These are phyloP conservation scores for Linum lewisii DNA, from an alignment of 345 rosid species.

Conservation along the genomic window DNA sequence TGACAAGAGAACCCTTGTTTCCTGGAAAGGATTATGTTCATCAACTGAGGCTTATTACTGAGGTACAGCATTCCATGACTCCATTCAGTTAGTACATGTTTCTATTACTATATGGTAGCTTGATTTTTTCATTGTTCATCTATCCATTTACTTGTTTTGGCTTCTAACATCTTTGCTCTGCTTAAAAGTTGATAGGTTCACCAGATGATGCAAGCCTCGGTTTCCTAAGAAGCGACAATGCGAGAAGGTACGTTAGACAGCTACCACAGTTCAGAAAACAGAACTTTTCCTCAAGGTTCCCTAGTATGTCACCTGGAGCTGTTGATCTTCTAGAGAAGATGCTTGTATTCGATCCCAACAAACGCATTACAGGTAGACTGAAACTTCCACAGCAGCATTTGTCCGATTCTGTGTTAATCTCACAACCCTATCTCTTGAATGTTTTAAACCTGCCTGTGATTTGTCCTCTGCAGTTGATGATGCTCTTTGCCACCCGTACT, in stretches of 20 bases:
- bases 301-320: background rate
- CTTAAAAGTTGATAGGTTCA: slow-evolving; percentile 6
- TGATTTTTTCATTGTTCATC: background rate
- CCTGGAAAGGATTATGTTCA: slow-evolving; percentile 10
- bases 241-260: slow-evolving; percentile 6
- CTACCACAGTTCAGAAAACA: slow-evolving; percentile 10
- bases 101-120: background rate
- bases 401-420: too few species aligned
- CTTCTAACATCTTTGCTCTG: background rate
- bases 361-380: slow-evolving; percentile 1
- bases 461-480: slow-evolving; percentile 57
- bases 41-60: slow-evolving; percentile 6
- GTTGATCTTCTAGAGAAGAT: slow-evolving; percentile 2
- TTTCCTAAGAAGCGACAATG: slow-evolving; percentile 6
- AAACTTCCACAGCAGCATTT: background rate
- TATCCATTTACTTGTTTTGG: background rate
- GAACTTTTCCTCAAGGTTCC: slow-evolving; percentile 2
- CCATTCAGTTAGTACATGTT: background rate
- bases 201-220: slow-evolving; percentile 8
- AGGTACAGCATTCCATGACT: background rate
- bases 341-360: slow-evolving; percentile 3
- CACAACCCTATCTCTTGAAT: background rate
- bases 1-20: slow-evolving; percentile 9
- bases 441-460: background rate
- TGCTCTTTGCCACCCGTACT: slow-evolving; percentile 77